Base-by-base conservation (phyloP, 768 basidiomycete genomes). In the Auriscalpium vulgare region DNA sequence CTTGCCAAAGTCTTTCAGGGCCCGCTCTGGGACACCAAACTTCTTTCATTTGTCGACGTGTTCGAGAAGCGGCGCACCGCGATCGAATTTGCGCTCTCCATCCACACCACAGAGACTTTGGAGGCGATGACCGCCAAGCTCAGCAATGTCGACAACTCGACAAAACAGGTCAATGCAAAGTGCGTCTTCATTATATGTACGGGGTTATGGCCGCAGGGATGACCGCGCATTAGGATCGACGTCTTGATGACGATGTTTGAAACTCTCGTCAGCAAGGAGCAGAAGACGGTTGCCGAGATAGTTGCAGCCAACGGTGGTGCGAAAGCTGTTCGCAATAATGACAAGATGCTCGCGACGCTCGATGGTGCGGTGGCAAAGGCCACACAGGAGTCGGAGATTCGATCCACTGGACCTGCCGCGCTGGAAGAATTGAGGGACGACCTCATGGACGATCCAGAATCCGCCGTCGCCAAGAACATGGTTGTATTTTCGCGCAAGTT, bases 21-120 rank as follows among this genome's bases (percentile, higher is more conserved):
- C 6, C 53, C 65, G 1, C 13, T 60, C 17, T 71, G 71, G 70
- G 66, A 71, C 45, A 46, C 36, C 11, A 62, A 51, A 23, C 59
- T 72, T 16, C 53, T 64, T 21, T 47, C 40, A 2, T n/a, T n/a
- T n/a, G n/a, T n/a, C n/a, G n/a, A n/a, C n/a, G n/a, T n/a, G n/a
- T n/a, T n/a, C n/a, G n/a, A n/a, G n/a, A n/a, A n/a, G n/a, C n/a
- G n/a, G n/a, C n/a, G n/a, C n/a, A n/a, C n/a, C n/a, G n/a, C n/a
- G 5, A 66, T 71, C 49, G 54, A 67, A 29, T 63, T 66, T 37
- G 69, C 68, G 21, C 56, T 72, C 16, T 56, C 60, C 8, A 61
- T 70, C 11, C 67, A 72, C 51, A 65, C 60, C 4, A 66, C 62
- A 4, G 47, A 56, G 49, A 56, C 51, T n/a, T 29, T 60, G 8